Conservation (phyloP, 768 basidiomycete genomes). For the Naematelia aurantialba region DNA sequence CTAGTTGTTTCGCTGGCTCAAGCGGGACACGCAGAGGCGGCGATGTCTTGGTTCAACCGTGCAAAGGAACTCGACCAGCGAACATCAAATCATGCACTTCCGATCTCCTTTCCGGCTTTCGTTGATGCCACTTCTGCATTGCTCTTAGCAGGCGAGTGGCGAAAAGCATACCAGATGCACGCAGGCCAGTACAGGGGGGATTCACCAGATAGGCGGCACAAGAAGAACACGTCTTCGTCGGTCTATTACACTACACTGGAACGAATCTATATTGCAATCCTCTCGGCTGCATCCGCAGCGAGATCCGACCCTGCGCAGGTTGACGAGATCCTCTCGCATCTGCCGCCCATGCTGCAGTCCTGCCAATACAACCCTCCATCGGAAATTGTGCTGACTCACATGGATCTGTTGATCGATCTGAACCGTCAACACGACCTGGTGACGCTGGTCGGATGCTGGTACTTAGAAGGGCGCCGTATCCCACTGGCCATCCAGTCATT, state of each 20-base stretch:
- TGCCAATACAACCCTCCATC: neutral
- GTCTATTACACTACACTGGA: neutral
- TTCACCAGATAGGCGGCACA: neutral
- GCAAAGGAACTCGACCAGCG: neutral
- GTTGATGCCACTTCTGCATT: neutral
- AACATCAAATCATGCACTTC: neutral
- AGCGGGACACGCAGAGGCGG: neutral
- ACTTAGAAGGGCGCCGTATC: neutral
- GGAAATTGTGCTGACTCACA: neutral
- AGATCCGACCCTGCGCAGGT: neutral
- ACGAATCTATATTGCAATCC: neutral
- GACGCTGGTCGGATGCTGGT: neutral
- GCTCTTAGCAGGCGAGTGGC: neutral
- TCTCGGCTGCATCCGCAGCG: neutral
- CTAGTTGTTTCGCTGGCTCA: conserved; percentile 1
- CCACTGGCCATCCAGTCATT: neutral
- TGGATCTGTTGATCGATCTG: neutral
- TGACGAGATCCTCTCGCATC: neutral
- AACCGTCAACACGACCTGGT: neutral
- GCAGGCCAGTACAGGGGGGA: neutral
- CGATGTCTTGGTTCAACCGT: neutral
- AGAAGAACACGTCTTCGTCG: neutral
- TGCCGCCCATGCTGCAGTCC: neutral
- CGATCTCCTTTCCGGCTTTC: neutral
- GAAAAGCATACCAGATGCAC: neutral